Percentiles rank a stretch among this genome's conserved stretches.
Evolutionary conservation across 371 early-diverging fungal genomes (phyloP).

Genomic region (Gilbertella persicaria): DNA sequence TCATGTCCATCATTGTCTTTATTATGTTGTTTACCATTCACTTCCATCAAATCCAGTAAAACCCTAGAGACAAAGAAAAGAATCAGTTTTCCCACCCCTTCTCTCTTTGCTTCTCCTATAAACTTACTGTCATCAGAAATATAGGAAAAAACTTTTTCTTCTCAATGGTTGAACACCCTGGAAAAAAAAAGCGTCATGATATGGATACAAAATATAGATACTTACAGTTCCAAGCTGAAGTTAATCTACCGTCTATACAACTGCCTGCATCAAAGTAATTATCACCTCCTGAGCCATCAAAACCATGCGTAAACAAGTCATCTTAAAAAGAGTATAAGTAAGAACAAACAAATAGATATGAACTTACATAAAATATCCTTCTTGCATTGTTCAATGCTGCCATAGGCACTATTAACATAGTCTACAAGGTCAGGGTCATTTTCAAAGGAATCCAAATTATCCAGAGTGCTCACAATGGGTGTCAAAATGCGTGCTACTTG

Average conservation of each 20-base stretch:
- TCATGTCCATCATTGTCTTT: not conserved
- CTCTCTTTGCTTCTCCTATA: not conserved
- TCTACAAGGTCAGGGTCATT: constrained; percentile 54
- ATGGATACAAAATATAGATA: not conserved
- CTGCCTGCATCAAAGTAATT: constrained; percentile 94
- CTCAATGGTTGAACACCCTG: constrained; percentile 88
- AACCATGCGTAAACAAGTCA: constrained; percentile 94
- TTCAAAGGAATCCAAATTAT: constrained; percentile 65
- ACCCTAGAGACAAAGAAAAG: constrained; percentile 41
- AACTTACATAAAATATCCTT: constrained; percentile 71
- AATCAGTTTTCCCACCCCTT: not conserved
- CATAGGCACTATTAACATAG: constrained; percentile 75
- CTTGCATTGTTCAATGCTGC: constrained; percentile 60
- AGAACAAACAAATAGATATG: not conserved
- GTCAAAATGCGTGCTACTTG: constrained; percentile 94
- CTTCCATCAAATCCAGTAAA: constrained; percentile 85
- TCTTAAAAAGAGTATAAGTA: constrained; percentile 24
- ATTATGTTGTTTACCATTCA: constrained; percentile 35
- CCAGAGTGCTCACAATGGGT: constrained; percentile 80
- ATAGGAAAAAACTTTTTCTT: constrained; percentile 92
- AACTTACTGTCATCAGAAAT: constrained; percentile 76
- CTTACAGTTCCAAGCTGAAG: constrained; percentile 91
- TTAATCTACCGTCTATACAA: constrained; percentile 96
- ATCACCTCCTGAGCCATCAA: constrained; percentile 96
- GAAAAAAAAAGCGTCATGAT: not conserved